These are phyloP conservation scores for Fusarium verrucosum DNA, from an alignment of 2,329 filamentous ascomycete species.

Conservation along the genomic window DNA sequence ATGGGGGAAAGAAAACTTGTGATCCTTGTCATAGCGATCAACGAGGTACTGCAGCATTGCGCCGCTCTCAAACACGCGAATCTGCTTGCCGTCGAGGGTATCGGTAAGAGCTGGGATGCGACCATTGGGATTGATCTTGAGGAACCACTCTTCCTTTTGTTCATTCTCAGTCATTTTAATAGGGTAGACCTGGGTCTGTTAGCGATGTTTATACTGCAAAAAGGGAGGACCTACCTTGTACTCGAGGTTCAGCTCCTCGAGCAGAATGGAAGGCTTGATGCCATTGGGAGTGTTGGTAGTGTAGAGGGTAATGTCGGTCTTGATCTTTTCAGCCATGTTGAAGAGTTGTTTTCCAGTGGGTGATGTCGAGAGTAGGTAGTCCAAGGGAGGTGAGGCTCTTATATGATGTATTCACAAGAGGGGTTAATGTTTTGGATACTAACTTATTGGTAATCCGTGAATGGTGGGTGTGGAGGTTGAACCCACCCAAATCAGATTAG, in stretches of 20 bases:
- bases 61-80: constrained; percentile 84
- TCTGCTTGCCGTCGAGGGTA: constrained; percentile 77
- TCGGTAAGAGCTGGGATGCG: constrained; percentile 90
- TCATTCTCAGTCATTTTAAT: constrained; percentile 78
- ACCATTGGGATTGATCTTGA: constrained; percentile 92
- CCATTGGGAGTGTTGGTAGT: constrained; percentile 87
- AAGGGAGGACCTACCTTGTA: constrained; percentile 67
- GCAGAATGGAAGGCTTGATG: constrained; percentile 85
- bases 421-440: constrained; percentile 4
- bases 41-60: constrained; percentile 86
- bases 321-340: constrained; percentile 47
- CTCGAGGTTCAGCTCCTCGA: constrained; percentile 85
- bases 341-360: constrained; percentile 41
- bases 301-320: constrained; percentile 79
- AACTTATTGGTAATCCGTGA: constrained; percentile 18
- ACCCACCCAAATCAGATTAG: constrained; percentile 1
- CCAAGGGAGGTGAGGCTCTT: not conserved
- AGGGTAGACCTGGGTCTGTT: constrained; percentile 56
- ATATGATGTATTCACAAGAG: constrained; percentile 10
- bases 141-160: constrained; percentile 89
- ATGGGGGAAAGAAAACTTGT: constrained; percentile 82
- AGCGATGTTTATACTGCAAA: not conserved
- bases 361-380: constrained; percentile 6
- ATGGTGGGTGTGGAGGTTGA: not conserved
- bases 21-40: constrained; percentile 80